Percentiles rank a stretch among this genome's conserved stretches.
phyloP scores from a whole-genome alignment of 129 eudicot genomes.

The Solidago caesia region DNA sequence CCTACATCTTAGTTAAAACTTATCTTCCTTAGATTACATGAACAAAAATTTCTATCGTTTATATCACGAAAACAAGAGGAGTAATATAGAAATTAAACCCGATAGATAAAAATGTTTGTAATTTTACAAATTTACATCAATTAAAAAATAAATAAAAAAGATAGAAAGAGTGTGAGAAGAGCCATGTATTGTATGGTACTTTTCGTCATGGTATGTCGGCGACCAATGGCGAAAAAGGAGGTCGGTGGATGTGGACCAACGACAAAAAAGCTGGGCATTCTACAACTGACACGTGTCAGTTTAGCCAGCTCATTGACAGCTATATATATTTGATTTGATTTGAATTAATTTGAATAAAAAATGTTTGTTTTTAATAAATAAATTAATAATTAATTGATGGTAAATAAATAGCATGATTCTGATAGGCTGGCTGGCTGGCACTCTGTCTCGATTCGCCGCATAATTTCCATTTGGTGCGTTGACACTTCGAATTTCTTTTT shows the following conservation, averaged over 20 bases:
- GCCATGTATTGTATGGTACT: background rate
- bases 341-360: background rate
- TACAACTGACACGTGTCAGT: constrained; percentile 26
- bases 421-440: constrained; percentile 24
- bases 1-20: no score
- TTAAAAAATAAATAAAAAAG: background rate
- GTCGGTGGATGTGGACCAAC: constrained; percentile 28
- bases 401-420: constrained; percentile 1
- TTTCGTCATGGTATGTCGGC: constrained; percentile 25
- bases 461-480: constrained; percentile 19
- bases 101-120: no score
- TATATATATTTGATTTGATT: background rate
- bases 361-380: background rate
- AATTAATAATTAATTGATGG: no score
- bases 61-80: no score
- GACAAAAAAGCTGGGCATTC: background rate
- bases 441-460: constrained; percentile 37
- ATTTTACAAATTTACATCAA: no score
- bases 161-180: background rate
- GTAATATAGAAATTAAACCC: no score
- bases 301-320: constrained; percentile 31
- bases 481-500: constrained; percentile 5
- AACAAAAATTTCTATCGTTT: no score
- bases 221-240: constrained; percentile 29
- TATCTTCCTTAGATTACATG: no score